Conservation (phyloP, 2,329 filamentous ascomycete genomes). For the Teratosphaeriaceae sp. region DNA sequence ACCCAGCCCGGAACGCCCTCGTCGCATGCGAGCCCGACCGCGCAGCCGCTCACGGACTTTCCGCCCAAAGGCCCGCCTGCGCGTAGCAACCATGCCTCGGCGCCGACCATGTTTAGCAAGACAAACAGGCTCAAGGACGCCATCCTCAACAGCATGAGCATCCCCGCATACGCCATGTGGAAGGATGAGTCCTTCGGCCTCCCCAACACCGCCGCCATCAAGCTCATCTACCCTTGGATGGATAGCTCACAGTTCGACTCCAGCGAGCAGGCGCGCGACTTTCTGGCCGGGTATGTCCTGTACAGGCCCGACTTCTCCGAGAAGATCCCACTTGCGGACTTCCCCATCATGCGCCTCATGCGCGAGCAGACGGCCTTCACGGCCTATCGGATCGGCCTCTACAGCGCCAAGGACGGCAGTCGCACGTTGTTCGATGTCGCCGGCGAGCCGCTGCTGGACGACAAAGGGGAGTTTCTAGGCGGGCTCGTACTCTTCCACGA, state of each 20-base stretch:
- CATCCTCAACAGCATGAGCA: constrained; percentile 65
- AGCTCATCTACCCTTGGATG: constrained; percentile 30
- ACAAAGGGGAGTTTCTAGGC: constrained; percentile 63
- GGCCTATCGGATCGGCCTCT: constrained; percentile 57
- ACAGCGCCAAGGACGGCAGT: constrained; percentile 46
- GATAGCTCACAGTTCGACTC: constrained; percentile 31
- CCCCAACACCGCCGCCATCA: constrained; percentile 59
- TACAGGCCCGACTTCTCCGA: constrained; percentile 62
- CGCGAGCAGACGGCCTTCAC: constrained; percentile 55
- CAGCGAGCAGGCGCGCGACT: constrained; percentile 37
- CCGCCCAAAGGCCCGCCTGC: constrained; percentile 62
- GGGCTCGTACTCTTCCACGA: constrained; percentile 67
- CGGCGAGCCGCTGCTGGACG: constrained; percentile 62
- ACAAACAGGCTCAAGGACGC: constrained; percentile 70
- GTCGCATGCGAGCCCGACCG: constrained; percentile 43
- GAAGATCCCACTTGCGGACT: constrained; percentile 52
- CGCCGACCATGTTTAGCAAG: constrained; percentile 64
- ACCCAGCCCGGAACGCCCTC: constrained; percentile 5
- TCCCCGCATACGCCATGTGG: constrained; percentile 75
- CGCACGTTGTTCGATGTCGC: constrained; percentile 57
- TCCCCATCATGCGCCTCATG: constrained; percentile 60
- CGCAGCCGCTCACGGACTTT: constrained; percentile 52
- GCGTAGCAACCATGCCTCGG: constrained; percentile 46
- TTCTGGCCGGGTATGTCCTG: constrained; percentile 54
- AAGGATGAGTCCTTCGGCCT: constrained; percentile 68